These are phyloP conservation scores for Penicillium antarcticum DNA, from an alignment of 495 filamentous ascomycete genomes.

Conservation along the genomic window DNA sequence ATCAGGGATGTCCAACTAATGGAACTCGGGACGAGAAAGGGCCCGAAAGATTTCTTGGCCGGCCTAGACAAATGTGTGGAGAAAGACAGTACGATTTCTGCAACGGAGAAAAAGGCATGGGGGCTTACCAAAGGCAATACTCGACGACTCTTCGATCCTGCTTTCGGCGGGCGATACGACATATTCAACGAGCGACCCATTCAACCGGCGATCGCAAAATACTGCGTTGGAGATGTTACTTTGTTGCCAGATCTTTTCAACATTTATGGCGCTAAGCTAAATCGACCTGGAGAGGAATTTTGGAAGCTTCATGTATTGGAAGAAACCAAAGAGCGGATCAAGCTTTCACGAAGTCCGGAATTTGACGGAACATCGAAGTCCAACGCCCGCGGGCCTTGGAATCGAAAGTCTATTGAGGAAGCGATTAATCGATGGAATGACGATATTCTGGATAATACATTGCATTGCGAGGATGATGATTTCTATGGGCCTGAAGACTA, in stretches of 20 bases:
- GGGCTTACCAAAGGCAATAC: conserved; percentile 37
- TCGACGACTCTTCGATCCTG: conserved; percentile 30
- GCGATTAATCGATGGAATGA: conserved; percentile 2
- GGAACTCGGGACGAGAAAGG: conserved; percentile 41
- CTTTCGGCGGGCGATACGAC: conserved; percentile 42
- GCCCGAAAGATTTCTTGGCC: conserved; percentile 22
- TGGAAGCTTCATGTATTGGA: background rate
- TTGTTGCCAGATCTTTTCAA: conserved; percentile 28
- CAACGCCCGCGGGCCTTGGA: conserved; percentile 3
- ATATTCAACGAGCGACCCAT: conserved; percentile 48
- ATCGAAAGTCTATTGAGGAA: background rate
- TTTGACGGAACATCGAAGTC: background rate
- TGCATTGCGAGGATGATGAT: conserved; percentile 3
- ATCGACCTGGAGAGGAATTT: conserved; percentile 4
- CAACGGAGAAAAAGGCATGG: conserved; percentile 25
- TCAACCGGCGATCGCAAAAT: conserved; percentile 34
- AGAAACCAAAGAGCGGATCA: conserved; percentile 1
- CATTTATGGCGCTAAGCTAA: background rate
- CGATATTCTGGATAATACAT: conserved; percentile 1
- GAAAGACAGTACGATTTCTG: conserved; percentile 18
- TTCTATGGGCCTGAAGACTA: background rate
- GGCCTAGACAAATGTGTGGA: conserved; percentile 46
- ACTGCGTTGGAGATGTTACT: conserved; percentile 48
- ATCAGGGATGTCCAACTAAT: conserved; percentile 56
- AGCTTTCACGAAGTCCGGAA: conserved; percentile 1